Conservation (phyloP, 2,329 filamentous ascomycete genomes). For the Acrodontium crateriforme region DNA sequence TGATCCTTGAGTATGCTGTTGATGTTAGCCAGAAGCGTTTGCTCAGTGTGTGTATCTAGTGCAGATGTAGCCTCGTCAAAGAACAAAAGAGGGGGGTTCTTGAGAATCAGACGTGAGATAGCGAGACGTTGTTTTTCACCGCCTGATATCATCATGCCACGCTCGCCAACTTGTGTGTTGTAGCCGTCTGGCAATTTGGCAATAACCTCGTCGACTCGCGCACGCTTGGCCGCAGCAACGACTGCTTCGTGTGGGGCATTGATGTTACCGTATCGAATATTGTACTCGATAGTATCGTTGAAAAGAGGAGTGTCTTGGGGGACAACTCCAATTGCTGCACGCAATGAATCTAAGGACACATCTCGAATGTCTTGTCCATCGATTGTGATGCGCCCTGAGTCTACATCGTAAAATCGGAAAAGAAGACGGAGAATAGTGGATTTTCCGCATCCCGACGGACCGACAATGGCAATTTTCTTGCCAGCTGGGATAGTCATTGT, state of each 20-base stretch:
- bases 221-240: slow-evolving; percentile 62
- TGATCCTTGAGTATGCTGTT: slow-evolving; percentile 86
- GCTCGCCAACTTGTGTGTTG: slow-evolving; percentile 78
- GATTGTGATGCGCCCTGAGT: slow-evolving; percentile 72
- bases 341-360: slow-evolving; percentile 68
- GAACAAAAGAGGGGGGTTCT: slow-evolving; percentile 80
- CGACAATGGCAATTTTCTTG: slow-evolving; percentile 90
- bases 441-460: slow-evolving; percentile 90
- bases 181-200: slow-evolving; percentile 69
- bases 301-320: slow-evolving; percentile 95
- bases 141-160: slow-evolving; percentile 89
- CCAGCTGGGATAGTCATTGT: slow-evolving; percentile 84
- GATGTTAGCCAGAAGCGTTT: slow-evolving; percentile 80
- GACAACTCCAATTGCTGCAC: slow-evolving; percentile 81
- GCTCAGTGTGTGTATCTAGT: slow-evolving; percentile 85
- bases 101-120: slow-evolving; percentile 68
- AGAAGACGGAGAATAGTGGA: slow-evolving; percentile 81
- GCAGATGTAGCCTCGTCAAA: slow-evolving; percentile 93
- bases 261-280: slow-evolving; percentile 84
- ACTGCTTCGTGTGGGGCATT: slow-evolving; percentile 62
- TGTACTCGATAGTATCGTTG: slow-evolving; percentile 91
- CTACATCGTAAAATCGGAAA: slow-evolving; percentile 88
- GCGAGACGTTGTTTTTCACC: slow-evolving; percentile 89
- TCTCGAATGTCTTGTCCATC: slow-evolving; percentile 86
- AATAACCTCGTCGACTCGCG: slow-evolving; percentile 74